phyloP scores from a whole-genome alignment of 2,329 filamentous ascomycete species.

The Claviceps purpurea region DNA sequence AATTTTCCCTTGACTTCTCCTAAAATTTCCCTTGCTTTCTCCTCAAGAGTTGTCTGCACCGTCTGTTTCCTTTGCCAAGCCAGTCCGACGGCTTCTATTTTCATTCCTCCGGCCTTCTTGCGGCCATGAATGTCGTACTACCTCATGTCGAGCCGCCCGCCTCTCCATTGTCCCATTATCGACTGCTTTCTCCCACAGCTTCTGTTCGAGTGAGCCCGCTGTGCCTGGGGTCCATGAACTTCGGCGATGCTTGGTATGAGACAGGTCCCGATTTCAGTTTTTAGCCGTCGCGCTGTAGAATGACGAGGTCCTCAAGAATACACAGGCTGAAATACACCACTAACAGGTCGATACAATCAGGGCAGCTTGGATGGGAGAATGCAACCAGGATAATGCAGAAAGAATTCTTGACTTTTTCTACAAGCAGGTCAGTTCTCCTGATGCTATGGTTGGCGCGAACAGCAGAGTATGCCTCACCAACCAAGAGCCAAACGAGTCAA shows the following conservation, averaged over 20 bases:
- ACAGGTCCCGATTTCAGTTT: background rate
- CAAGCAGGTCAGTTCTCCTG: slow-evolving; percentile 28
- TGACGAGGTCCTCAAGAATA: background rate
- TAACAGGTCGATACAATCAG: slow-evolving; percentile 15
- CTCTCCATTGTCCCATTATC: slow-evolving; percentile 50
- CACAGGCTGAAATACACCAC: background rate
- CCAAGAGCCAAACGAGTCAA: background rate
- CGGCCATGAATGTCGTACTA: slow-evolving; percentile 8
- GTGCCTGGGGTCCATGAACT: slow-evolving; percentile 51
- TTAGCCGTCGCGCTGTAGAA: background rate
- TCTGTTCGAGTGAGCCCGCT: slow-evolving; percentile 54
- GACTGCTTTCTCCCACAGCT: slow-evolving; percentile 52
- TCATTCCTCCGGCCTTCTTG: background rate
- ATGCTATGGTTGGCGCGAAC: background rate
- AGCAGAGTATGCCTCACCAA: background rate
- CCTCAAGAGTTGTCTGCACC: background rate
- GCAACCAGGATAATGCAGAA: slow-evolving; percentile 48
- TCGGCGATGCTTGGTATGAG: slow-evolving; percentile 40
- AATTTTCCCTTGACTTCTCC: background rate
- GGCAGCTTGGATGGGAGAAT: slow-evolving; percentile 47
- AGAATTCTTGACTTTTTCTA: slow-evolving; percentile 54
- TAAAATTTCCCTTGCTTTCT: background rate
- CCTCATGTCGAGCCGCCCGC: slow-evolving; percentile 35
- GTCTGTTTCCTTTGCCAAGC: background rate
- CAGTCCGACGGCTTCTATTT: background rate